phyloP scores from a whole-genome alignment of 495 filamentous ascomycete genomes.

The Daldinia concentrica region DNA sequence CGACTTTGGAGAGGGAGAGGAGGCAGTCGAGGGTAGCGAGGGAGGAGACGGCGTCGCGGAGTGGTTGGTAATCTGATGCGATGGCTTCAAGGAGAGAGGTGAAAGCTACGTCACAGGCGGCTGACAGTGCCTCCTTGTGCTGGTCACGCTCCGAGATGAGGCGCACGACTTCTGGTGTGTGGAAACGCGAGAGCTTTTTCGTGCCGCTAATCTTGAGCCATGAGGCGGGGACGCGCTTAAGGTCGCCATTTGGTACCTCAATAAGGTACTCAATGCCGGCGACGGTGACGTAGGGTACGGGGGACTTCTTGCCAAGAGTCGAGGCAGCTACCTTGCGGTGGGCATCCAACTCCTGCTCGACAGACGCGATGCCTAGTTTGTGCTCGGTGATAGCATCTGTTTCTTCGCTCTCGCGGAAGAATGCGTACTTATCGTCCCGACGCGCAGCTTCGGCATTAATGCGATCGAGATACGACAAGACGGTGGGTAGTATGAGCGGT shows the following conservation, averaged over 20 bases:
- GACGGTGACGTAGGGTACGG: conserved; percentile 79
- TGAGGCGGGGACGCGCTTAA: conserved; percentile 88
- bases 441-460: conserved; percentile 88
- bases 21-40: conserved; percentile 92
- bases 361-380: conserved; percentile 89
- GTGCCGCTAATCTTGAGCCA: conserved; percentile 96
- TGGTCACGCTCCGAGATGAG: conserved; percentile 91
- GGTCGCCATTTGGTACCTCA: conserved; percentile 81
- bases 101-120: conserved; percentile 92
- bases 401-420: conserved; percentile 88
- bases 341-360: conserved; percentile 85
- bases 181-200: conserved; percentile 91
- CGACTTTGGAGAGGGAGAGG: conserved; percentile 83
- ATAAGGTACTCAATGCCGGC: conserved; percentile 94
- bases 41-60: conserved; percentile 87
- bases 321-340: conserved; percentile 76
- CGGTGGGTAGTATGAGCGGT: conserved; percentile 75
- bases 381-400: conserved; percentile 84
- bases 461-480: conserved; percentile 78
- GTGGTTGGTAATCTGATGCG: conserved; percentile 80
- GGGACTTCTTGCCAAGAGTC: conserved; percentile 72
- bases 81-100: conserved; percentile 72
- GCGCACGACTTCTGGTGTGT: conserved; percentile 87
- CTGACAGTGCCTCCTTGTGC: conserved; percentile 90
- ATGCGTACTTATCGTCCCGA: conserved; percentile 89